A percentile compares a stretch with the other conserved stretches of the same genome.
Evolutionary conservation across 1,284 basidiomycete genomes (phyloP).

Genomic region (Cryptococcus floricola): DNA sequence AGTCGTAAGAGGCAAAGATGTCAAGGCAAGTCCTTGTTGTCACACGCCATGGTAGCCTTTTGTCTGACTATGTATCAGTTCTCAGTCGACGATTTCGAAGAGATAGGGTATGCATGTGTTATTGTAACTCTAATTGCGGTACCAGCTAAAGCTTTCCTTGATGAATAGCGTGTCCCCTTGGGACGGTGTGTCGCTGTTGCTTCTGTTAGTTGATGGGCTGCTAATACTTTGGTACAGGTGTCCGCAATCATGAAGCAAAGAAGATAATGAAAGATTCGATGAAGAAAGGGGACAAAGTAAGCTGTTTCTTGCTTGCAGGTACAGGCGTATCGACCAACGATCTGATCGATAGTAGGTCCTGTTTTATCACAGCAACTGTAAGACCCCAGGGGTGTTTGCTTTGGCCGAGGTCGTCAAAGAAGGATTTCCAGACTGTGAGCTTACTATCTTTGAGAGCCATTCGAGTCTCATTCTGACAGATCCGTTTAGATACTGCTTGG

Average conservation of each 20-base stretch:
- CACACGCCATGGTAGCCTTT: neutral
- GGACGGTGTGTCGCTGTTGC: constrained; percentile 62
- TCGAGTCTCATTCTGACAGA: neutral
- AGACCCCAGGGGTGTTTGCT: constrained; percentile 78
- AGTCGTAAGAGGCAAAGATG: constrained; percentile 82
- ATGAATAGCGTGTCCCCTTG: constrained; percentile 65
- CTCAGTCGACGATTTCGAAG: constrained; percentile 83
- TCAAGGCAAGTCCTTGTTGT: constrained; percentile 59
- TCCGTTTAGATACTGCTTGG: constrained; percentile 73
- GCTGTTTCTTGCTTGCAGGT: constrained; percentile 13
- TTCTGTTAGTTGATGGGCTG: neutral
- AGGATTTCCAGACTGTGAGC: constrained; percentile 83
- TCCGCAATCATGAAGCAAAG: constrained; percentile 80
- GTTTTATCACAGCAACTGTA: constrained; percentile 89
- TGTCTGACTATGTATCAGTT: constrained; percentile 57
- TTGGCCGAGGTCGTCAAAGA: constrained; percentile 78
- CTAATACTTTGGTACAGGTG: constrained; percentile 24
- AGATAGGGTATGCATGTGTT: constrained; percentile 46
- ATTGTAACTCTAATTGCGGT: neutral
- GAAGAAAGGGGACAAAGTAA: constrained; percentile 74
- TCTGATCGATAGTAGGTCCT: constrained; percentile 41
- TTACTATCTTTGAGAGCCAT: neutral
- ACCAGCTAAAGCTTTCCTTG: neutral
- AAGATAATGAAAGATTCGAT: constrained; percentile 85
- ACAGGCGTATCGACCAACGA: neutral